phyloP scores from a whole-genome alignment of 441 rosid species.

The Pelargonium cotyledonis region DNA sequence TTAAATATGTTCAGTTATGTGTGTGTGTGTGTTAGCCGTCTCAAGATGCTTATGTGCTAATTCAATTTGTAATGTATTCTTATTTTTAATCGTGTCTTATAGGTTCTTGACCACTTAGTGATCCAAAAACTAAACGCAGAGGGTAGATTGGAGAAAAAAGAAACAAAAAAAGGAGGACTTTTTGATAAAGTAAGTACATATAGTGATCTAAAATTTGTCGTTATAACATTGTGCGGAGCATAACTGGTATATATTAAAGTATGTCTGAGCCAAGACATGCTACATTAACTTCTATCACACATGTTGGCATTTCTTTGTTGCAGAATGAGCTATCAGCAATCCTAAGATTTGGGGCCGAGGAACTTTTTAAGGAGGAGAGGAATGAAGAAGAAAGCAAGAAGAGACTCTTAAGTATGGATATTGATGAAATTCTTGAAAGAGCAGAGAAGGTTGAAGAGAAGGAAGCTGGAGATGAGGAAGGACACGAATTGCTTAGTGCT shows the following conservation, averaged over 20 bases:
- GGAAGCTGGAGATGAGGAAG: conserved; percentile 54
- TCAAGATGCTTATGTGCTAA: neutral
- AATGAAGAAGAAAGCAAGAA: conserved; percentile 97
- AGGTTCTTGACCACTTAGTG: conserved; percentile 99
- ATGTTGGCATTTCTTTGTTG: conserved; percentile 21
- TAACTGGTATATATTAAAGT: neutral
- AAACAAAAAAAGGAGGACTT: conserved; percentile 76
- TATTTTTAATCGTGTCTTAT: conserved; percentile 22
- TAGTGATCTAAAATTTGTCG: conserved; percentile 3
- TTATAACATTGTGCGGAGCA: conserved; percentile 11
- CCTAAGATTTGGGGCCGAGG: conserved; percentile 98
- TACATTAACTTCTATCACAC: neutral
- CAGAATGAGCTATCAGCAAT: conserved; percentile 99
- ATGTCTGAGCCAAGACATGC: neutral
- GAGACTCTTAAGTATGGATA: conserved; percentile 85
- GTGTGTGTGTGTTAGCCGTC: neutral
- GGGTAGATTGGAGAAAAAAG: conserved; percentile 99
- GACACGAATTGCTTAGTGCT: conserved; percentile 82
- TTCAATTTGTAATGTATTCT: conserved; percentile 15
- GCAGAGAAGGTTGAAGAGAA: conserved; percentile 97
- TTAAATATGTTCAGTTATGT: conserved; percentile 10
- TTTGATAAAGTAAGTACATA: conserved; percentile 81
- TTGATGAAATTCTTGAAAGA: conserved; percentile 96
- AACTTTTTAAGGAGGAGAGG: conserved; percentile 91
- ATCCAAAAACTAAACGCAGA: conserved; percentile 99